Evolutionary conservation across 2,329 filamentous ascomycete genomes (phyloP), one percentile per base, ranked within the genome.

Genomic region (Cordyceps cicadae): DNA sequence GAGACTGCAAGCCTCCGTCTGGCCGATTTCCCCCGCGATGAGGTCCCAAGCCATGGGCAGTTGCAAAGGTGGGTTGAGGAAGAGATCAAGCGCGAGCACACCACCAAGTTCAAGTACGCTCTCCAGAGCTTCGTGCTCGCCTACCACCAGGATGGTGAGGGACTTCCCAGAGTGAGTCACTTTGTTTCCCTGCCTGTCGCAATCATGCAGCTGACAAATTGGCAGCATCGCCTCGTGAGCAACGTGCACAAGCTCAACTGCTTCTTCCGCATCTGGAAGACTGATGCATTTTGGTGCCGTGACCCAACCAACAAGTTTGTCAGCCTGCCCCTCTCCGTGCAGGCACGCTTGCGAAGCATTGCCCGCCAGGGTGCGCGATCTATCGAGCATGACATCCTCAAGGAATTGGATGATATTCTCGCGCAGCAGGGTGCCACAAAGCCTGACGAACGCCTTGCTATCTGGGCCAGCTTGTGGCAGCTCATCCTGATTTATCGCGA

Each of bases 391-490:
- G 72, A 77, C 60, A 71, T 78, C 41, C 68, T 77, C 54, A 73
- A 71, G 63, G 71, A 73, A 43, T 69, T 77, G 29, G 76, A 77
- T 55, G 72, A 73, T 32, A 72, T 70, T 46, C 67, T 77, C 37
- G 67, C 68, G 7, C 75, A 77, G 53, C 70, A 75, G 54, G 70
- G 71, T 12, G 70, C 76, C 26, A 71, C 76, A 14, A 71, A 73
- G 65, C 63, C 68, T 1, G 67, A 75, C 15, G 76, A 77, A 56
- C 73, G 72, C 54, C 67, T 79, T 61, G 73, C 75, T n/a, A 65
- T 81, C 24, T 81, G 79, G 77, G 75, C 73, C 17, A 75, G 74
- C 66, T 67, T 80, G 67, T 81, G 79, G 78, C 76, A 80, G 63
- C 67, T 80, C 60, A 76, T 81, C 49, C 70, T 81, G 46, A 75